These are phyloP conservation scores for Datisca glomerata DNA, from an alignment of 306 rosid genomes.

Conservation along the genomic window DNA sequence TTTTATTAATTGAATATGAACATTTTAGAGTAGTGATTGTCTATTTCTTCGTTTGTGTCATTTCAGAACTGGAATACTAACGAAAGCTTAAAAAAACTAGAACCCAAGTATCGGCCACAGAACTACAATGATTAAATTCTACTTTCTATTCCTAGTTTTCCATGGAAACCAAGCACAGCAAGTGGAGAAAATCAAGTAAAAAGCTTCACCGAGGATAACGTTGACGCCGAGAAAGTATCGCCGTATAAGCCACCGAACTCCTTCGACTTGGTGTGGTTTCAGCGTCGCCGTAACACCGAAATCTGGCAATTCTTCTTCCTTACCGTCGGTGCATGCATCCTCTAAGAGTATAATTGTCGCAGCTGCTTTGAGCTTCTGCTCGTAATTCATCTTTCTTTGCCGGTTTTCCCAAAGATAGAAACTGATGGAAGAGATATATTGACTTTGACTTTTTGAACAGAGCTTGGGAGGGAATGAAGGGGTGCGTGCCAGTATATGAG, in stretches of 20 bases:
- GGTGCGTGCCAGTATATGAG: not conserved
- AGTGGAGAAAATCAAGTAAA: not conserved
- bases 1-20: too few species aligned
- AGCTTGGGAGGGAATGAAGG: not conserved
- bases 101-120: too few species aligned
- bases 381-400: slow-evolving; percentile 35
- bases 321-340: slow-evolving; percentile 23
- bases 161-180: too few species aligned
- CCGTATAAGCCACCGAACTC: slow-evolving; percentile 75
- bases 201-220: slow-evolving; percentile 59
- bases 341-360: slow-evolving; percentile 31
- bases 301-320: slow-evolving; percentile 19
- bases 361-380: slow-evolving; percentile 46
- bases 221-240: slow-evolving; percentile 79
- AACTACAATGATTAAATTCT: too few species aligned
- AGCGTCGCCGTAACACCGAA: slow-evolving; percentile 64
- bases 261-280: slow-evolving; percentile 79
- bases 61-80: too few species aligned
- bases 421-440: not conserved
- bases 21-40: too few species aligned
- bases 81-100: too few species aligned
- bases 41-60: too few species aligned
- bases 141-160: too few species aligned
- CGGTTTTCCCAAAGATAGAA: too few species aligned
- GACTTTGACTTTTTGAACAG: not conserved